Percentiles rank a stretch among this genome's conserved stretches.
Evolutionary conservation across 345 rosid genomes (phyloP).

Genomic region (Eucalyptus cloeziana): DNA sequence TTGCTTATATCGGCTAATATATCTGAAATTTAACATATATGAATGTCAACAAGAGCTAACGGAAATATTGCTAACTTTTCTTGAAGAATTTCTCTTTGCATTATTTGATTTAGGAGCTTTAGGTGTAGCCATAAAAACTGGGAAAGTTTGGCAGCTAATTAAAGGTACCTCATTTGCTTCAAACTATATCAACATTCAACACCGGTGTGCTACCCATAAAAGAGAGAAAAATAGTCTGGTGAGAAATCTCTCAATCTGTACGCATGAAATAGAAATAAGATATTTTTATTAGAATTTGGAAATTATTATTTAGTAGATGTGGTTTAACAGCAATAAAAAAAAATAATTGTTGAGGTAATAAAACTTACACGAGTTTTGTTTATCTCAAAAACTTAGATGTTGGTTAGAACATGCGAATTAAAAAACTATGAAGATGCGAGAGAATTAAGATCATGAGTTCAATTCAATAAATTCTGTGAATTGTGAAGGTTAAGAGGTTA

Average conservation of each 20-base stretch:
- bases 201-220: too few relatives aligned
- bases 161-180: too few relatives aligned
- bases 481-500: not conserved
- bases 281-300: not conserved
- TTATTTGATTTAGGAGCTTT: not conserved
- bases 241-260: not conserved
- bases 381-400: not conserved
- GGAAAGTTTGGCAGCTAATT: not conserved
- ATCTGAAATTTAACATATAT: not conserved
- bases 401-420: not conserved
- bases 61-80: not conserved
- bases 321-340: not conserved
- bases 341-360: not conserved
- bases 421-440: not conserved
- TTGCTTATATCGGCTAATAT: not conserved
- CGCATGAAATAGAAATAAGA: not conserved
- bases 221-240: too few relatives aligned
- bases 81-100: not conserved
- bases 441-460: not conserved
- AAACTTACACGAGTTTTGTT: too few relatives aligned
- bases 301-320: not conserved
- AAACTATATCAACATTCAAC: too few relatives aligned
- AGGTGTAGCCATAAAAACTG: not conserved
- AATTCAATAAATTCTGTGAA: not conserved
- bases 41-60: not conserved